Percentiles rank a stretch among this genome's conserved stretches.
These are phyloP conservation scores for Fusarium nisikadoi DNA, from an alignment of 2,329 filamentous ascomycete species.

Conservation along the genomic window DNA sequence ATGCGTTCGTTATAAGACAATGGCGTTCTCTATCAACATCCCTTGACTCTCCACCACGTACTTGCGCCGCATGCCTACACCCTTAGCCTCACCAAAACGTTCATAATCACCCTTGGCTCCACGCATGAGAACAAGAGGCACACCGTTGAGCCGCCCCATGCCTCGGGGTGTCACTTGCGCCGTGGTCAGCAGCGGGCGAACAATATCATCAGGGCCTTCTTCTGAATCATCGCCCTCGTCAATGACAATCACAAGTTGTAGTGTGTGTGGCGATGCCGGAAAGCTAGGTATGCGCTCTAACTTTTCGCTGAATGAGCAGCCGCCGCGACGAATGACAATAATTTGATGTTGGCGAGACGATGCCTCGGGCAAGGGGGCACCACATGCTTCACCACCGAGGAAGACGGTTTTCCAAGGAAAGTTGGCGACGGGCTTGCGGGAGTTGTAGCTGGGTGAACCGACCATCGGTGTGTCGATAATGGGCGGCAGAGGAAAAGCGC, in stretches of 20 bases:
- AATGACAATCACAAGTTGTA: conserved; percentile 88
- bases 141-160: conserved; percentile 73
- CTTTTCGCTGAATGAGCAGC: conserved; percentile 86
- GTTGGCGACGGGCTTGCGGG: conserved; percentile 50
- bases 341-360: conserved; percentile 73
- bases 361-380: conserved; percentile 62
- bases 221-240: conserved; percentile 57
- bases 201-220: conserved; percentile 43
- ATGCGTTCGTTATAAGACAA: conserved; percentile 61
- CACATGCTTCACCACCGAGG: conserved; percentile 76
- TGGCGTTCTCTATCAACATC: conserved; percentile 79
- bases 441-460: conserved; percentile 55
- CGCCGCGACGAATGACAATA: conserved; percentile 83
- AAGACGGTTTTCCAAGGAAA: conserved; percentile 78
- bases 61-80: conserved; percentile 78
- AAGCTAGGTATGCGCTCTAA: conserved; percentile 85
- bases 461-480: conserved; percentile 65
- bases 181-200: conserved; percentile 78
- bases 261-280: conserved; percentile 65
- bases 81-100: conserved; percentile 69
- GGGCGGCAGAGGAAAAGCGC: conserved; percentile 76
- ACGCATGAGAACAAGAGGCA: conserved; percentile 85
- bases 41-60: conserved; percentile 87
- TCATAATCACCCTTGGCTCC: conserved; percentile 72
- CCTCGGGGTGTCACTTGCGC: conserved; percentile 77